phyloP scores from a whole-genome alignment of 2,329 filamentous ascomycete species.

The Claviceps capensis region DNA sequence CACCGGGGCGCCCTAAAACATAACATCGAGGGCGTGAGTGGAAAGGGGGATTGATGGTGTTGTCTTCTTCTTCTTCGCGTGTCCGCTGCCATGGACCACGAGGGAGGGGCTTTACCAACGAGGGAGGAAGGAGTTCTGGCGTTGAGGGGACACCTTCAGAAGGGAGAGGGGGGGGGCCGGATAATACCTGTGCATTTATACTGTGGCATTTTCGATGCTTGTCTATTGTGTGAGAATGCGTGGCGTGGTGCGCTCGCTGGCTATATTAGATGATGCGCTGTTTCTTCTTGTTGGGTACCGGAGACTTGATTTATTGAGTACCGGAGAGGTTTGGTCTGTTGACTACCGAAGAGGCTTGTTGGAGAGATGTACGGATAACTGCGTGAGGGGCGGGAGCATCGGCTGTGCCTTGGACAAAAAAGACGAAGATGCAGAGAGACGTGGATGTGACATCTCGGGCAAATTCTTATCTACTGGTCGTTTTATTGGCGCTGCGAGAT shows the following conservation, averaged over 20 bases:
- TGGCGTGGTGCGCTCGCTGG: not conserved
- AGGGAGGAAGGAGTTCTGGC: not conserved
- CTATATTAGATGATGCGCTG: not conserved
- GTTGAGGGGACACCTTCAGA: not conserved
- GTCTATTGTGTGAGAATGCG: not conserved
- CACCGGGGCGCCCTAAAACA: constrained; percentile 7
- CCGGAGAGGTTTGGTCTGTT: no score
- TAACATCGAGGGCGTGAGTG: not conserved
- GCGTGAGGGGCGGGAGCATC: no score
- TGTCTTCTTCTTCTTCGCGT: not conserved
- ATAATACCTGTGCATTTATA: not conserved
- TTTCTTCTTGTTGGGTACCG: not conserved
- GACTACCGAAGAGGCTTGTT: no score
- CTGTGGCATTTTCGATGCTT: not conserved
- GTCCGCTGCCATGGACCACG: not conserved
- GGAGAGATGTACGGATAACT: no score
- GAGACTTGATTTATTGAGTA: not conserved
- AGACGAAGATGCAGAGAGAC: no score
- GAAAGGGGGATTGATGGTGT: not conserved
- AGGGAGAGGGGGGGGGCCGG: not conserved
- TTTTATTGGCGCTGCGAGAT: no score
- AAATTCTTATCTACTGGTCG: no score
- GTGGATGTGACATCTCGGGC: no score
- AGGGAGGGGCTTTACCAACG: not conserved
- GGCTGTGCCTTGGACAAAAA: no score